Base-by-base conservation (phyloP, 129 eudicot genomes). In the Centrapalus pauciflorus region DNA sequence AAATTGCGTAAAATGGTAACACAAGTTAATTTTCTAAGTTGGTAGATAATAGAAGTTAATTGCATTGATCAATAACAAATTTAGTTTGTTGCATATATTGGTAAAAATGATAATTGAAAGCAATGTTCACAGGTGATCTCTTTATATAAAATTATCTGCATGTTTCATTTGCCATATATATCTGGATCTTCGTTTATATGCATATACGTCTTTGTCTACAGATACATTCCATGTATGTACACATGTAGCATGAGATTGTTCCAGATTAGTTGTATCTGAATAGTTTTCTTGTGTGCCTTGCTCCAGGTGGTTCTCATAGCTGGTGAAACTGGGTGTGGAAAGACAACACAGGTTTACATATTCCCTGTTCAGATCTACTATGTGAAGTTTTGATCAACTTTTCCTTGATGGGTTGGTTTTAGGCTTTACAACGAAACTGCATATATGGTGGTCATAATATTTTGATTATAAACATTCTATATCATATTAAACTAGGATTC, bases 271-370 rank as follows among this genome's bases (percentile, higher is more conserved):
- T 23, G 54, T 43, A 60, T 33, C 12, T 3, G 33, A 59, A 45
- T 20, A 24, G 12, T 51, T n/a, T 23, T 58, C 14, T 50, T 38
- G 20, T 19, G 64, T 73, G 43, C 78, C 52, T 21, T 37, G 45
- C 55, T 34, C 27, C 86, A 87, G 98, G 89, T 91, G 25, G 95
- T 89, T 46, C 96, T 93, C 48, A 82, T 88, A 82, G 82, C 95
- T 71, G 99, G 98, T 32, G 99, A 89, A 83, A 93, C 99, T 45
- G 99, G 99, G 26, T 93, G 99, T 48, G 99, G 99, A 63, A 93
- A 93, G 77, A 93, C 99, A 13, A 93, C 99, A 63, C 99, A 93
- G 98, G 98, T 91, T 69, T 49, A 34, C 67, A 40, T 38, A 55
- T 49, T 69, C 55, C 40, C 13, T 58, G 70, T 10, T 52, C 57